Conservation (phyloP, 768 basidiomycete species). For the Boletus speciosus region DNA sequence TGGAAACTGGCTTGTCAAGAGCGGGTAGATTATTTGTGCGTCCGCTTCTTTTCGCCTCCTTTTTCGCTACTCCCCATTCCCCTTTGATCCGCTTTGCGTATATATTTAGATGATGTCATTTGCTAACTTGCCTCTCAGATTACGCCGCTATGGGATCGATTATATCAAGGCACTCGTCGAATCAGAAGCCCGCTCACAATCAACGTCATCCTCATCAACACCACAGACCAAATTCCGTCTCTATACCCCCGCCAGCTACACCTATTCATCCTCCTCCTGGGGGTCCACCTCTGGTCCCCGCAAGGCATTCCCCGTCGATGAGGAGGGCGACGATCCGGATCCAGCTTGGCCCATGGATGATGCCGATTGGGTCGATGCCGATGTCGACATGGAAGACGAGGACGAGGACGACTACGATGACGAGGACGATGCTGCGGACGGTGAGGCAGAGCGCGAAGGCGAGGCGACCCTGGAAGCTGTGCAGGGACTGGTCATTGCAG, state of each 20-base stretch:
- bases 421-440: slow-evolving; percentile 22
- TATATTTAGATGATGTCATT: slow-evolving; percentile 6
- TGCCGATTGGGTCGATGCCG: slow-evolving; percentile 23
- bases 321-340: slow-evolving; percentile 20
- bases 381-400: slow-evolving; percentile 32
- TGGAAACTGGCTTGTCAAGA: slow-evolving; percentile 36
- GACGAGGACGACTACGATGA: slow-evolving; percentile 32
- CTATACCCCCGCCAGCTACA: slow-evolving; percentile 34
- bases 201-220: neutral
- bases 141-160: slow-evolving; percentile 31
- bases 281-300: slow-evolving; percentile 5
- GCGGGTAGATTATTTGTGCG: slow-evolving; percentile 33
- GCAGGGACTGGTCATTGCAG: slow-evolving; percentile 7
- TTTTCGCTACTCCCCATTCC: neutral
- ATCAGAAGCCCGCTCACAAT: slow-evolving; percentile 23
- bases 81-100: slow-evolving; percentile 5
- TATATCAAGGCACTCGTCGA: slow-evolving; percentile 33
- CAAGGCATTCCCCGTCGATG: slow-evolving; percentile 15
- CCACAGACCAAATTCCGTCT: slow-evolving; percentile 29
- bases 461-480: slow-evolving; percentile 17
- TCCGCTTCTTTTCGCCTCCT: slow-evolving; percentile 4
- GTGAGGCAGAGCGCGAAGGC: slow-evolving; percentile 9
- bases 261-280: slow-evolving; percentile 25
- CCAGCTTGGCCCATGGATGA: slow-evolving; percentile 21
- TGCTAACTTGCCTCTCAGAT: slow-evolving; percentile 15